Evolutionary conservation across 2,329 filamentous ascomycete species (phyloP).

Genomic region (Bipolaris oryzae): DNA sequence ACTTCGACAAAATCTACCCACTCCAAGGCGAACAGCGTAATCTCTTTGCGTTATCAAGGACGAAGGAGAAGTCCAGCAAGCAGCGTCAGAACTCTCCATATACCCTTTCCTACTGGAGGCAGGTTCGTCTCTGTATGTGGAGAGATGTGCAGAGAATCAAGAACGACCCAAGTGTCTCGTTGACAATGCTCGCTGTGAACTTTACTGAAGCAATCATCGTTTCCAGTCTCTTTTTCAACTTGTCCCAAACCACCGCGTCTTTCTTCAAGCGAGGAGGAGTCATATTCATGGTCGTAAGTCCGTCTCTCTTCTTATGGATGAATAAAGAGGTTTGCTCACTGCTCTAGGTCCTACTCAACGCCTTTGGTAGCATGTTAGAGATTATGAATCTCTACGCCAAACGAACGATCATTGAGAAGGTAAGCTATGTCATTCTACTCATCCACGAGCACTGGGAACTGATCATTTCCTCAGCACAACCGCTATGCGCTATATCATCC

Average conservation of each 20-base stretch:
- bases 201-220: constrained; percentile 75
- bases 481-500: constrained; percentile 87
- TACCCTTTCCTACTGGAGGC: constrained; percentile 48
- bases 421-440: neutral
- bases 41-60: constrained; percentile 38
- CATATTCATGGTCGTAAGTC: constrained; percentile 75
- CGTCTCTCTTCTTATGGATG: neutral
- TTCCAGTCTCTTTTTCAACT: constrained; percentile 77
- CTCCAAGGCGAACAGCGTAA: constrained; percentile 51
- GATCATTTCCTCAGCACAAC: constrained; percentile 60
- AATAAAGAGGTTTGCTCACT: neutral
- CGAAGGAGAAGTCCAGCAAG: constrained; percentile 56
- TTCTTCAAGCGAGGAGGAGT: constrained; percentile 64
- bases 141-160: constrained; percentile 10
- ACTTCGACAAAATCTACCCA: constrained; percentile 53
- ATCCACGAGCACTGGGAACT: neutral
- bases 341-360: constrained; percentile 67
- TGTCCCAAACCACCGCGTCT: constrained; percentile 55
- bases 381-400: constrained; percentile 75
- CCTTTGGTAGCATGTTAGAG: constrained; percentile 64
- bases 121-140: constrained; percentile 8
- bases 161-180: constrained; percentile 57
- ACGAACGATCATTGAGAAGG: constrained; percentile 81
- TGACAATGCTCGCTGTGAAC: constrained; percentile 71
- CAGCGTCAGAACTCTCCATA: constrained; percentile 62